Evolutionary conservation across 805 yeast genomes (phyloP), one percentile per base, ranked within the genome.

Genomic region (Wickerhamiella siamensis): DNA sequence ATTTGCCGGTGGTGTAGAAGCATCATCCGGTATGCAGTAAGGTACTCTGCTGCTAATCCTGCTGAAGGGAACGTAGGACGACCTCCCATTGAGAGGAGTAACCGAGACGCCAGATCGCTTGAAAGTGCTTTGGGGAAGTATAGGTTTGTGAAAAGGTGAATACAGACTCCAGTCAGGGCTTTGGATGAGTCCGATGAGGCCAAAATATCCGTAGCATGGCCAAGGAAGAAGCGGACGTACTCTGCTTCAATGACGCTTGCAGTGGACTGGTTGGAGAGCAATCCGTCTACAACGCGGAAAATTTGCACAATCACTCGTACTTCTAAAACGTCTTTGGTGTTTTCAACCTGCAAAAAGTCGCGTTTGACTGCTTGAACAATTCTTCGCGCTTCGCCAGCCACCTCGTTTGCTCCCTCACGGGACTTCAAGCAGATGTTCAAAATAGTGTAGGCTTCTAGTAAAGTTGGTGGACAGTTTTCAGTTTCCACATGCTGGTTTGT

Each of bases 301-400:
- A 49, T 43, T 33, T 51, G 54, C 17, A 47, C 46, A 9, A 44
- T 29, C 4, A 44, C 43, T 18, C 52, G 44, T 4, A 39, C 20
- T 12, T 44, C 44, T 12, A 47, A 44, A 8, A 49, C 48, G 33
- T n/a, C 20, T 24, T 22, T 36, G 6, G 33, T 31, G 18, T 16
- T 12, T 24, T 24, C 12, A 17, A 36, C 4, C 4, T 19, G 5
- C 21, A 10, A 18, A 24, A 24, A 36, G 16, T 36, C 38, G 20
- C 38, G 38, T 20, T 24, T 36, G 6, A 24, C 12, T 6, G 29
- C 29, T 12, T 24, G 29, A 12, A 24, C 12, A 24, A 24, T 12
- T 24, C 12, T 24, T 24, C 29, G 6, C 19, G 38, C 38, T 5
- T 20, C 9, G 5, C 21, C 19, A 6, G 38, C 21, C 9, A 36